Evolutionary conservation across 2,329 filamentous ascomycete species (phyloP).

Genomic region (Didymella keratinophila): DNA sequence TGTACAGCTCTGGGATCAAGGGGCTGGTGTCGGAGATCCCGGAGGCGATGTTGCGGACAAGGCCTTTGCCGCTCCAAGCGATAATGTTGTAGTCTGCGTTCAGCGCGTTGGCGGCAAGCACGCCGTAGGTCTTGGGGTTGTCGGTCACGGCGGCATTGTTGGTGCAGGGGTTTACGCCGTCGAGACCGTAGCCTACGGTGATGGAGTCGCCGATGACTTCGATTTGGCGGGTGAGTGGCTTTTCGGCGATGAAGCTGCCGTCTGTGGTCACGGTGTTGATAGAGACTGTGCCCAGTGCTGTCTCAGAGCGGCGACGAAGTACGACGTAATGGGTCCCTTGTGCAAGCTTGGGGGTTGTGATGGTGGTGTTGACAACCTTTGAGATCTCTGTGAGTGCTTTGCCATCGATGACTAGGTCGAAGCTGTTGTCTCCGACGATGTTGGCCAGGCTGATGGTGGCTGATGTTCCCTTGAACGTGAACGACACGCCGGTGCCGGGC

Average conservation of each 20-base stretch:
- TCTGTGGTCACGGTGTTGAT: constrained; percentile 40
- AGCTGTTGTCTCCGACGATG: constrained; percentile 46
- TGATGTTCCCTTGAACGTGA: constrained; percentile 53
- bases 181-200: constrained; percentile 56
- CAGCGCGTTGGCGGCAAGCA: constrained; percentile 52
- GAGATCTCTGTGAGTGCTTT: constrained; percentile 30
- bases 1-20: constrained; percentile 54
- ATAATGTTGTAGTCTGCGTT: constrained; percentile 55
- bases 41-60: constrained; percentile 52
- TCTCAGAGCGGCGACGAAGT: constrained; percentile 53
- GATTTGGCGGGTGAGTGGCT: constrained; percentile 47
- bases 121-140: constrained; percentile 55
- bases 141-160: constrained; percentile 53
- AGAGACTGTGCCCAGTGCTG: constrained; percentile 45
- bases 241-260: constrained; percentile 34
- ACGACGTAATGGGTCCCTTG: constrained; percentile 49
- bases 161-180: constrained; percentile 52
- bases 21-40: constrained; percentile 40
- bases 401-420: constrained; percentile 48
- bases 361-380: constrained; percentile 41
- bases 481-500: constrained; percentile 55
- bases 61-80: constrained; percentile 57
- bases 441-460: constrained; percentile 48
- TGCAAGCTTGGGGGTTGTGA: constrained; percentile 43
- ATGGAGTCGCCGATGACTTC: constrained; percentile 59